Evolutionary conservation across 306 rosid genomes (phyloP).

Genomic region (Boehmeria nivea): DNA sequence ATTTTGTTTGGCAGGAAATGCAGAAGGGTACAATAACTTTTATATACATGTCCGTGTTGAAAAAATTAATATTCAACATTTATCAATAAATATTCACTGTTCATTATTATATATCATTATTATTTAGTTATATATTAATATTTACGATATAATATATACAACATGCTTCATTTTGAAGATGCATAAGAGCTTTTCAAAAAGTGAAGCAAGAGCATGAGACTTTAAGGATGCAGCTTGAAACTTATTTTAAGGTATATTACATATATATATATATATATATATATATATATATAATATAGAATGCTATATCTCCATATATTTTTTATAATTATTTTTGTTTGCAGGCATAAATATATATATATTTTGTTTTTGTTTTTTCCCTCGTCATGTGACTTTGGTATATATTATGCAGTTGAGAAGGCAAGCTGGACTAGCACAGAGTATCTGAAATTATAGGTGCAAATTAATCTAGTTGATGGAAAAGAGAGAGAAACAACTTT

Average conservation of each 20-base stretch:
- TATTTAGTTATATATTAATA: too few relatives aligned
- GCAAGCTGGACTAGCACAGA: slow-evolving; percentile 39
- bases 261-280: too few relatives aligned
- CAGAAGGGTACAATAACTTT: slow-evolving; percentile 44
- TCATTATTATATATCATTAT: too few relatives aligned
- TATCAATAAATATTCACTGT: neutral
- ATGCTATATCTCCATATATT: too few relatives aligned
- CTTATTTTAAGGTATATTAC: slow-evolving; percentile 64
- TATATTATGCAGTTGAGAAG: slow-evolving; percentile 29
- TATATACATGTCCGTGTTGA: too few relatives aligned
- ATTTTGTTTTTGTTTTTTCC: too few relatives aligned
- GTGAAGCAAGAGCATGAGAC: slow-evolving; percentile 55
- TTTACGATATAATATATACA: too few relatives aligned
- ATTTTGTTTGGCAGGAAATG: slow-evolving; percentile 50
- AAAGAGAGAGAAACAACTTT: neutral
- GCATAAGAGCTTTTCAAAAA: slow-evolving; percentile 55
- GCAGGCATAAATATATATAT: neutral
- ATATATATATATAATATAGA: too few relatives aligned
- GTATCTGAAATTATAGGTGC: too few relatives aligned
- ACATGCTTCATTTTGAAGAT: slow-evolving; percentile 33
- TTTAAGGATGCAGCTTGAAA: slow-evolving; percentile 54
- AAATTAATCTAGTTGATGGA: slow-evolving; percentile 6
- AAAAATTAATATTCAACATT: too few relatives aligned
- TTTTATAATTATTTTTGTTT: neutral
- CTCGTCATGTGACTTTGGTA: neutral